Percentiles rank a stretch among this genome's conserved stretches.
Conservation (phyloP, 768 basidiomycete species). For the Serpula lacrymans region DNA sequence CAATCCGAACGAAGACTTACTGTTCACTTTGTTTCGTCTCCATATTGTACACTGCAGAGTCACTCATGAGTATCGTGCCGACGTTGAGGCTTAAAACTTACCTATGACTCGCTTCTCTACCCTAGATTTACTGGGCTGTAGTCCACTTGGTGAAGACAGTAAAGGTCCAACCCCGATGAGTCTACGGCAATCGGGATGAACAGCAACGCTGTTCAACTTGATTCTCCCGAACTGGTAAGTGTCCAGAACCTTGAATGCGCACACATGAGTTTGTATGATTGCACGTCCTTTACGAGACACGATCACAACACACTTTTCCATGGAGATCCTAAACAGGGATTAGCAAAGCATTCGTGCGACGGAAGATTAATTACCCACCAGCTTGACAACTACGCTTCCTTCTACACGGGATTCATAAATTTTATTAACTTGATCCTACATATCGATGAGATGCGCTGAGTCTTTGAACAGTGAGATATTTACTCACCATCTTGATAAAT, state of each 20-base stretch:
- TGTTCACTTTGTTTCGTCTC: constrained; percentile 40
- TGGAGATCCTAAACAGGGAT: constrained; percentile 36
- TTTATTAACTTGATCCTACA: too few relatives aligned
- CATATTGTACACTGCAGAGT: constrained; percentile 44
- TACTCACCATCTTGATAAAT: constrained; percentile 42
- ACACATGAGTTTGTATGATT: background rate
- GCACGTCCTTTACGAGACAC: background rate
- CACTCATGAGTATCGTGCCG: constrained; percentile 4
- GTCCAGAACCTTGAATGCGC: constrained; percentile 30
- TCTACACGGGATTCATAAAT: too few relatives aligned
- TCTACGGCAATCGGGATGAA: constrained; percentile 43
- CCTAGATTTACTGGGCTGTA: constrained; percentile 47
- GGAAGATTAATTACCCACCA: constrained; percentile 10
- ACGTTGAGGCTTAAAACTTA: constrained; percentile 16
- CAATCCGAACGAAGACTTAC: constrained; percentile 23
- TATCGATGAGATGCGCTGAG: constrained; percentile 3
- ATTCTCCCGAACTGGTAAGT: constrained; percentile 43
- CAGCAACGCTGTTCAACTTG: constrained; percentile 46
- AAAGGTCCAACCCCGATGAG: constrained; percentile 50
- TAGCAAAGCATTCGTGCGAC: background rate
- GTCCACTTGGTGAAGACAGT: constrained; percentile 36
- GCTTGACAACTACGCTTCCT: too few relatives aligned
- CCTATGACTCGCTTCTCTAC: constrained; percentile 54
- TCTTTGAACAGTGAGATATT: constrained; percentile 5
- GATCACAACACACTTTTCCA: constrained; percentile 29